phyloP scores from a whole-genome alignment of 768 basidiomycete genomes.

The Nidularia pulvinata region DNA sequence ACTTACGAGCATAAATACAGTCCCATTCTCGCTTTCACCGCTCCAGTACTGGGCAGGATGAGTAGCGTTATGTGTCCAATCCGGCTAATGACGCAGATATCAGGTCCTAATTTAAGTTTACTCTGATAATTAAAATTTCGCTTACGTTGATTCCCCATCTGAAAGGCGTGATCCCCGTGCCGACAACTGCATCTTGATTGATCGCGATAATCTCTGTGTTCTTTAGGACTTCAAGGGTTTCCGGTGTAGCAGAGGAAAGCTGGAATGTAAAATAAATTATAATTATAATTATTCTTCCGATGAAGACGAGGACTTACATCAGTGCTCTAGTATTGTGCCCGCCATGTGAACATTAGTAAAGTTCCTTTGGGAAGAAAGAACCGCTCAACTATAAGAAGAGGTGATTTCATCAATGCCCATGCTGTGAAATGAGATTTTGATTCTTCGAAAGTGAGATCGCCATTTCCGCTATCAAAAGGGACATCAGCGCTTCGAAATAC shows the following conservation, averaged over 20 bases:
- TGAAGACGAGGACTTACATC: no score
- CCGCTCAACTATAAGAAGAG: conserved; percentile 47
- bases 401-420: conserved; percentile 73
- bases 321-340: no score
- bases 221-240: conserved; percentile 54
- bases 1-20: conserved; percentile 63
- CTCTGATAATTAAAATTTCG: not conserved
- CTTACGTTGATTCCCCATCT: conserved; percentile 70
- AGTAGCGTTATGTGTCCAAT: conserved; percentile 38
- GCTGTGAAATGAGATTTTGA: conserved; percentile 71
- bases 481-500: not conserved
- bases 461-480: conserved; percentile 50
- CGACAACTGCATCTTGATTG: conserved; percentile 65
- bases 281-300: no score
- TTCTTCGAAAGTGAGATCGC: conserved; percentile 60
- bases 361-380: not conserved
- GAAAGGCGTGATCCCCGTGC: conserved; percentile 63
- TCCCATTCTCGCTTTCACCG: conserved; percentile 63
- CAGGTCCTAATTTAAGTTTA: no score
- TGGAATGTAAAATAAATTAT: conserved; percentile 11
- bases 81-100: conserved; percentile 23
- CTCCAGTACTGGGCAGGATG: conserved; percentile 77
- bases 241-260: conserved; percentile 46
- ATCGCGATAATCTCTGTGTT: conserved; percentile 70
- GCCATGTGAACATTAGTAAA: no score